Conservation (phyloP, 2,329 filamentous ascomycete genomes). For the Thermomyces lanuginosus region DNA sequence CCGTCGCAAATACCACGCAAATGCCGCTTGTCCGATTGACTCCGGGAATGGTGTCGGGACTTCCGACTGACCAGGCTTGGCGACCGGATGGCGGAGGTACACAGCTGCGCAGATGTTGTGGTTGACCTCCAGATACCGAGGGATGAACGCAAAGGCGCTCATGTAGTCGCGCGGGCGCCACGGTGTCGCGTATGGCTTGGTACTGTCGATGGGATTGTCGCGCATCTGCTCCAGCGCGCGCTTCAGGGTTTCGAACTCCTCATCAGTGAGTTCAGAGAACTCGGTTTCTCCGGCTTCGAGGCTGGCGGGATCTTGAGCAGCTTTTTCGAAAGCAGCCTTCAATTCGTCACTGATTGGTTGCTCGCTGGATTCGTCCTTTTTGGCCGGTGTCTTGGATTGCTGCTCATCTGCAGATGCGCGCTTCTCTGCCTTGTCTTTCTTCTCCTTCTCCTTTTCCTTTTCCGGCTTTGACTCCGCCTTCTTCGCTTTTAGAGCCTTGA, state of each 20-base stretch:
- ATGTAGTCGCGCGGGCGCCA: conserved; percentile 81
- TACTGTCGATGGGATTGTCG: conserved; percentile 59
- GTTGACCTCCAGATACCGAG: conserved; percentile 91
- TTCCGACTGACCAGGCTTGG: conserved; percentile 61
- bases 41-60: conserved; percentile 67
- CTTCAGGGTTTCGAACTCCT: conserved; percentile 31
- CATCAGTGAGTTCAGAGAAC: conserved; percentile 33
- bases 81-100: conserved; percentile 86
- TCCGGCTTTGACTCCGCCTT: conserved; percentile 11
- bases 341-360: conserved; percentile 13
- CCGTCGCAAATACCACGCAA: conserved; percentile 84
- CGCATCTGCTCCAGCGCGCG: conserved; percentile 47
- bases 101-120: conserved; percentile 92
- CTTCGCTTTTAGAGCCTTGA: conserved; percentile 32
- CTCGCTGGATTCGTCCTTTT: conserved; percentile 7
- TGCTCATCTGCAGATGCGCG: neutral
- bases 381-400: neutral
- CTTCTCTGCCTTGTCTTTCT: neutral
- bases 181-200: conserved; percentile 77
- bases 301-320: conserved; percentile 14
- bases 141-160: conserved; percentile 86
- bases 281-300: conserved; percentile 23
- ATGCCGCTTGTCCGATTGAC: conserved; percentile 60
- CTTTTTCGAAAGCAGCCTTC: conserved; percentile 19
- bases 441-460: conserved; percentile 10